Evolutionary conservation across 495 filamentous ascomycete species (phyloP), one percentile per base, ranked within the genome.

Genomic region (Lepraria neglecta): DNA sequence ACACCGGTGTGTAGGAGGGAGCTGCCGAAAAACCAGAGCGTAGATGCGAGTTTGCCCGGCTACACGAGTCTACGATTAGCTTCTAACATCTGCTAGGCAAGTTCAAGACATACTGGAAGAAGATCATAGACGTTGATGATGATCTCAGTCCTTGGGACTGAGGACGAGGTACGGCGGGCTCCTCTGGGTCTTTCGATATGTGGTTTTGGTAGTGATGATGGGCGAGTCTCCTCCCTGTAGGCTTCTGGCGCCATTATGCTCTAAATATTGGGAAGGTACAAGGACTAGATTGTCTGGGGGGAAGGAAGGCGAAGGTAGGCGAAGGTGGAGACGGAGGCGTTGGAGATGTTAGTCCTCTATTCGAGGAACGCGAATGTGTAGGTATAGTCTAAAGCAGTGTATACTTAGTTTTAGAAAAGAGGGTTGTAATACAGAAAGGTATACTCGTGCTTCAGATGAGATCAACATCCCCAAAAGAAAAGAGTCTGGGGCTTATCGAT

Each of bases 101-200:
- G 17, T 52, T 47, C 9, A 19, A 46, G 54, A 65, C 80, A 65
- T 77, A 88, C 85, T 14, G 87, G 85, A 28, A 91, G 76, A 10
- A 90, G 76, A 69, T 92, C 88, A 69, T 92, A 92, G 66, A 89
- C 84, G 68, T 91, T 84, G 68, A 92, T 90, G n/a, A 81, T 65
- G 12, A 92, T 78, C 68, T 88, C 82, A 11, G 85, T 91, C 64
- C 85, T 87, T 56, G 82, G 80, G 38, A 84, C 67, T 3, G 84
- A 83, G 46, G 81, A 67, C 6, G 82, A 86, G 40, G 80, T 80
- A 33, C 83, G 73, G 61, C 82, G 82, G 17, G 51, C 50, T 61
- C 17, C 59, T 21, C 14, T 53, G 40, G 42, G 59, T 27, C 28
- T 31, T 33, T 35, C 28, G 28, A 6, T 27, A 21, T 53, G 17